phyloP scores from a whole-genome alignment of 2,329 filamentous ascomycete species.

The Mycosphaerelloides madeirae region DNA sequence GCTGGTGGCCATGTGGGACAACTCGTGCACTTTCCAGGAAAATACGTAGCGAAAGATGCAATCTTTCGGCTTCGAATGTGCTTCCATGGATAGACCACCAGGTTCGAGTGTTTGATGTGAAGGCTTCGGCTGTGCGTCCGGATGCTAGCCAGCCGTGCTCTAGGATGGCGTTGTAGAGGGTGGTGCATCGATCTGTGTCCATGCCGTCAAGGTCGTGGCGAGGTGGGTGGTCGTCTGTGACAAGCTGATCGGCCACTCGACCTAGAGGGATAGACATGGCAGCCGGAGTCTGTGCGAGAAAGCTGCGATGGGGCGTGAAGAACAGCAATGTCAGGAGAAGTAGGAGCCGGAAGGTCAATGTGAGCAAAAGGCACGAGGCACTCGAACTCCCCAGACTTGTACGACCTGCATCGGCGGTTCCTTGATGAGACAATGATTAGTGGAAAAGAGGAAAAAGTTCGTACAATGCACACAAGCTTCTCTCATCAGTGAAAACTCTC shows the following conservation, averaged over 20 bases:
- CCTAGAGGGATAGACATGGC: neutral
- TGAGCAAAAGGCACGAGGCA: no score
- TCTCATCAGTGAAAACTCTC: no score
- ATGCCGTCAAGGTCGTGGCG: conserved; percentile 9
- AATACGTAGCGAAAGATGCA: conserved; percentile 7
- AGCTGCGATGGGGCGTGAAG: no score
- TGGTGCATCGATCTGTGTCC: conserved; percentile 10
- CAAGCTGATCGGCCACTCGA: conserved; percentile 9
- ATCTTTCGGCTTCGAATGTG: neutral
- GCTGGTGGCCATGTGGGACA: neutral
- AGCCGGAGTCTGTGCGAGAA: no score
- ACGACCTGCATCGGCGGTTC: no score
- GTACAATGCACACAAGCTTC: no score
- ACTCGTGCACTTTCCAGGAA: conserved; percentile 9
- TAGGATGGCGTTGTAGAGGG: conserved; percentile 16
- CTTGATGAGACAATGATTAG: no score
- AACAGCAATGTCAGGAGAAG: no score
- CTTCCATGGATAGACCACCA: neutral
- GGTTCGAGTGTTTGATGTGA: conserved; percentile 2
- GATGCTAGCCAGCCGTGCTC: conserved; percentile 12
- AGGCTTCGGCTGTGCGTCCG: conserved; percentile 8
- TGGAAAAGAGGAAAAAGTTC: no score
- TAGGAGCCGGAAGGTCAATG: no score
- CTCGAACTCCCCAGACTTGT: no score
- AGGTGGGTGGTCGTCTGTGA: conserved; percentile 12